Conservation (phyloP, 2,329 filamentous ascomycete species). For the Talaromyces funiculosus region DNA sequence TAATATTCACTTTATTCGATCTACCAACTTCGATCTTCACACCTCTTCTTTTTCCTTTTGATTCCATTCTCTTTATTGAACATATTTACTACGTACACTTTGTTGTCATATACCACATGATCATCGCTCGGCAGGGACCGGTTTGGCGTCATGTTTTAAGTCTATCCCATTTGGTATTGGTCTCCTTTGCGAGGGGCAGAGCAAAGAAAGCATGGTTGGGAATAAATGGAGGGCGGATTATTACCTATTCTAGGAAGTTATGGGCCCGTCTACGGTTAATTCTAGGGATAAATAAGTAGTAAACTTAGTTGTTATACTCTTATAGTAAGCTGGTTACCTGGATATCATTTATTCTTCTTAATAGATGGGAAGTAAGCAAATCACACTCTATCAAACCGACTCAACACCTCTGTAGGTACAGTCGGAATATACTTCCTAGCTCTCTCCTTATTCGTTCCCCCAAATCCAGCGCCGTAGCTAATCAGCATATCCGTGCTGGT, state of each 20-base stretch:
- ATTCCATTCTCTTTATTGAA: background rate
- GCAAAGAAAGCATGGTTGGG: background rate
- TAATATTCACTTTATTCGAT: background rate
- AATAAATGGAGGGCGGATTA: background rate
- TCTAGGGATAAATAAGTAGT: background rate
- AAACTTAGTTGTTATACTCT: background rate
- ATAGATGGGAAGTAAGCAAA: background rate
- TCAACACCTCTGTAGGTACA: constrained; percentile 86
- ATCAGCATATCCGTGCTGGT: constrained; percentile 97
- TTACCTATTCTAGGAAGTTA: background rate
- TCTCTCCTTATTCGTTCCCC: constrained; percentile 82
- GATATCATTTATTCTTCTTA: background rate
- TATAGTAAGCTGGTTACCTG: background rate
- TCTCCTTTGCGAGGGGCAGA: background rate
- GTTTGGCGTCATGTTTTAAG: background rate
- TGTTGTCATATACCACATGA: background rate
- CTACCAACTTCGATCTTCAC: background rate
- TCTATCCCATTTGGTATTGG: background rate
- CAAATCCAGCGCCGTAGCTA: constrained; percentile 89
- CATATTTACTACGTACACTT: background rate
- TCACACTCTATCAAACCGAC: constrained; percentile 64
- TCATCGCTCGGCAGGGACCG: constrained; percentile 6
- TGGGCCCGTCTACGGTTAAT: background rate
- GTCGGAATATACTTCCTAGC: constrained; percentile 95
- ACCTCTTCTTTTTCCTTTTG: background rate